Percentiles rank a stretch among this genome's conserved stretches.
Evolutionary conservation across 768 basidiomycete species (phyloP).

Genomic region (Kondoa subrosea): DNA sequence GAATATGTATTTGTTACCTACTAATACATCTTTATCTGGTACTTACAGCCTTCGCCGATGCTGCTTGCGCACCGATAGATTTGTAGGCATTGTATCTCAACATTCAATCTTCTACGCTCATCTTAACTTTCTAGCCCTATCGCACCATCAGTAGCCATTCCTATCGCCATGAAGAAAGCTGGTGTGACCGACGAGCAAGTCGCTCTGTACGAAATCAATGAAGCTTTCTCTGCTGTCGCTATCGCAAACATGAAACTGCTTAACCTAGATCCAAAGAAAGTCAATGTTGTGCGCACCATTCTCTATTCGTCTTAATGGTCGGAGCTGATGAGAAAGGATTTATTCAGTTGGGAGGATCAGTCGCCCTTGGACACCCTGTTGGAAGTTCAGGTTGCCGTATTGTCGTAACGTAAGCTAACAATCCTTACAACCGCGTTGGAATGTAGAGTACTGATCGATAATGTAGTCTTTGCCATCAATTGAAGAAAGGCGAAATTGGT

Average conservation of each 20-base stretch:
- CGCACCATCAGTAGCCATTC: slow-evolving; percentile 82
- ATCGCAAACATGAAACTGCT: slow-evolving; percentile 78
- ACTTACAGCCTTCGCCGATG: slow-evolving; percentile 74
- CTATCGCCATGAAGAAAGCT: slow-evolving; percentile 69
- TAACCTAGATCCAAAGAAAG: slow-evolving; percentile 49
- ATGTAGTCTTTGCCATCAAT: slow-evolving; percentile 22
- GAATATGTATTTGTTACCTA: background rate
- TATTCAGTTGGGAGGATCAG: slow-evolving; percentile 54
- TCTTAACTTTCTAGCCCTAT: too few species aligned
- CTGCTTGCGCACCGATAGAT: slow-evolving; percentile 87
- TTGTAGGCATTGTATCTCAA: slow-evolving; percentile 37
- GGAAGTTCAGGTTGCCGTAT: slow-evolving; percentile 91
- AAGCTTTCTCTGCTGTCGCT: slow-evolving; percentile 91
- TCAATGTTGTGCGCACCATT: slow-evolving; percentile 10
- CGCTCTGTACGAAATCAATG: slow-evolving; percentile 85
- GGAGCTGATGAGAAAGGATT: background rate
- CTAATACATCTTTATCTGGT: slow-evolving; percentile 13
- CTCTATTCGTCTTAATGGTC: slow-evolving; percentile 17
- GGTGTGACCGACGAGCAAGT: slow-evolving; percentile 69
- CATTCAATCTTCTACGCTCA: background rate
- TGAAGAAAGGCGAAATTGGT: slow-evolving; percentile 81
- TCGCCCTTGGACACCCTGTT: slow-evolving; percentile 87
- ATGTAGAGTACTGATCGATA: background rate
- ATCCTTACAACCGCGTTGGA: slow-evolving; percentile 25
- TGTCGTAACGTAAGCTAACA: slow-evolving; percentile 74